Evolutionary conservation across 257 asterid species (phyloP), one percentile per base, ranked within the genome.

Genomic region (Ehretia macrophylla): DNA sequence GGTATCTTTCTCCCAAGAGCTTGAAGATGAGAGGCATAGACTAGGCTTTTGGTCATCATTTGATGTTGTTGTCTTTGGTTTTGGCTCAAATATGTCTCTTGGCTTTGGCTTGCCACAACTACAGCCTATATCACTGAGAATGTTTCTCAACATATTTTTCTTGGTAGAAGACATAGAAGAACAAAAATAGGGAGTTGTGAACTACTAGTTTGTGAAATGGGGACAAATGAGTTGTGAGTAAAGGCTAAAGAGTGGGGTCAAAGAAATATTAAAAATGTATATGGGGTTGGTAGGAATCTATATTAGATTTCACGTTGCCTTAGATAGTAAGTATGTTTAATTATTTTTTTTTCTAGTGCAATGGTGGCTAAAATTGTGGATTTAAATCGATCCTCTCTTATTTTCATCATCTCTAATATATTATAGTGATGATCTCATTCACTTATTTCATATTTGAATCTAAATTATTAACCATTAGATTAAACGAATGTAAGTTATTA

Each of bases 71-170:
- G 59, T 9, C 47, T 59, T 58, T 44, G 73, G 73, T 19, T 48
- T 74, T 27, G 87, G 93, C 51, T 76, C 70, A 40, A 76, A 14
- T 0, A 74, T 56, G 12, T 81, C 85, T 0, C 75, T 47, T 42
- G 82, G 52, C 37, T 80, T 80, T n/a, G 82, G 77, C 17, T 58
- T 63, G 13, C 75, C 67, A 62, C 96, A 87, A 3, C 81, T 85
- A 61, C 87, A 83, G 14, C 75, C 67, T 12, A 63, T 64, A 35
- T 47, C 66, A 35, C 62, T 61, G 18, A 83, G 63, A 9, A 77
- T 42, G 62, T 65, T 71, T 66, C 57, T 79, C 16, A 80, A 40
- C 77, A 71, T 57, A 5, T 42, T 56, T 12, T 23, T 52, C 57
- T 52, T 72, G 67, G 64, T 23, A 17, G 78, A 63, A 54, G 78